A percentile compares a stretch with the other conserved stretches of the same genome.
These are phyloP conservation scores for Micractinium conductrix DNA, from an alignment of 139 green algal genomes.

Conservation along the genomic window DNA sequence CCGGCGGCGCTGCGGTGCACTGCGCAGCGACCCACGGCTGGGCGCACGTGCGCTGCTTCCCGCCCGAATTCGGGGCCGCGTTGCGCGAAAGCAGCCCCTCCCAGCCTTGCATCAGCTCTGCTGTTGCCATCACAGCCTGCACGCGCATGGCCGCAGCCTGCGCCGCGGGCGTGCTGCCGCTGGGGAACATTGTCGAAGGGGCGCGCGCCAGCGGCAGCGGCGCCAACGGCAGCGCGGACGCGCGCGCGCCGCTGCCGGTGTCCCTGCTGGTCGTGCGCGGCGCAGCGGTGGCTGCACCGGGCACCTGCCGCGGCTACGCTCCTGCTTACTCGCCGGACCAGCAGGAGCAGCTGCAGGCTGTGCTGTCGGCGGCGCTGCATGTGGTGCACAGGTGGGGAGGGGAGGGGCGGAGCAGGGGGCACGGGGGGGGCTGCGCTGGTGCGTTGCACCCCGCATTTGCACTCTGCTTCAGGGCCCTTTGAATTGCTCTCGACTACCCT, in stretches of 20 bases:
- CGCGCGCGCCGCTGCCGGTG: not conserved
- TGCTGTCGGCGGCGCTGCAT: conserved; percentile 34
- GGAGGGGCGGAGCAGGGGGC: too few species aligned
- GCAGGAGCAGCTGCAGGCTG: conserved; percentile 29
- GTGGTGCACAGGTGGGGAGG: conserved; percentile 39
- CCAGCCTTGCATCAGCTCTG: conserved; percentile 27
- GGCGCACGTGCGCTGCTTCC: conserved; percentile 40
- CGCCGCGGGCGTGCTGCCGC: conserved; percentile 16
- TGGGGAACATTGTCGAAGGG: not conserved
- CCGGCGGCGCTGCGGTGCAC: not conserved
- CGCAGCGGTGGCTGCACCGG: conserved; percentile 31
- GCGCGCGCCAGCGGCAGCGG: not conserved
- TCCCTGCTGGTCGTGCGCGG: conserved; percentile 52
- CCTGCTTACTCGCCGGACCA: conserved; percentile 26
- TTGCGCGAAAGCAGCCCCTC: not conserved
- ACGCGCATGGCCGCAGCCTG: conserved; percentile 32
- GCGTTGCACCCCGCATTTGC: too few species aligned
- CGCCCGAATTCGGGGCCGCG: not conserved
- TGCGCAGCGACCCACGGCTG: conserved; percentile 23
- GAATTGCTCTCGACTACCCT: too few species aligned
- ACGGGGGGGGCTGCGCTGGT: too few species aligned
- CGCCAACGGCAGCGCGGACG: not conserved
- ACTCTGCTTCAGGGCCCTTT: too few species aligned
- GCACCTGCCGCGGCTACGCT: conserved; percentile 12
- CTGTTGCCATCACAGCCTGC: not conserved